Base-by-base conservation (phyloP, 768 basidiomycete species). In the Naganishia vishniacii region DNA sequence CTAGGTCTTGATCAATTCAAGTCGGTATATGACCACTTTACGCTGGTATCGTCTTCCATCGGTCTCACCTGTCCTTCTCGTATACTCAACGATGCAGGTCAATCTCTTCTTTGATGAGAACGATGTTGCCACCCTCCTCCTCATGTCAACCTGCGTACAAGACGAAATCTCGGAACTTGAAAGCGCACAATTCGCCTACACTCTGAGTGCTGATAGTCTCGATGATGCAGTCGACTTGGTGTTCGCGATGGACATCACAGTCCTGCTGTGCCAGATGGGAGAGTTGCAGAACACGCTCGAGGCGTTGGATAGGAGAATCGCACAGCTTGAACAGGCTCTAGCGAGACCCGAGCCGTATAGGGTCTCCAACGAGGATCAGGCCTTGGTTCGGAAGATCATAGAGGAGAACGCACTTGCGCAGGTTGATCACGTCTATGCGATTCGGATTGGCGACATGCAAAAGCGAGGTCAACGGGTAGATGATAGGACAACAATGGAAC, bases 231-330 rank as follows among this genome's bases (percentile, higher is more conserved):
- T 51, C 16, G 49, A 51, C 31, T 51, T 31, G 7, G 49, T 51
- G 20, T 51, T 51, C 49, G 49, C 25, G 4, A 51, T 51, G 9
- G 49, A 51, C 13, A 51, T 51, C 28, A 51, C 49, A 5, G 32
- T 34, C 49, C 11, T 51, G 15, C 18, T 51, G 16, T 51, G 49
- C 12, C 49, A 51, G 20, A 51, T 32, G 49, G 20, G 13, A 2
- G 49, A 51, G 12, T 18, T 51, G 12, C 29, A 51, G 18, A 51
- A 51, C 18, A 51, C 29, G 16, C 49, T 51, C n/a, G 49, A 28
- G 25, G 49, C 49, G 18, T 34, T 51, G 49, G 49, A 51, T 51
- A 51, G 49, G 49, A 51, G 49, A 20, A 51, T 51, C 18, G 49
- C 49, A 2, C 49, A 51, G 18, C 31, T 51, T 11, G 49, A 51